These are phyloP conservation scores for Xerocomus amazonicus DNA, from an alignment of 1,284 basidiomycete species.

Conservation along the genomic window DNA sequence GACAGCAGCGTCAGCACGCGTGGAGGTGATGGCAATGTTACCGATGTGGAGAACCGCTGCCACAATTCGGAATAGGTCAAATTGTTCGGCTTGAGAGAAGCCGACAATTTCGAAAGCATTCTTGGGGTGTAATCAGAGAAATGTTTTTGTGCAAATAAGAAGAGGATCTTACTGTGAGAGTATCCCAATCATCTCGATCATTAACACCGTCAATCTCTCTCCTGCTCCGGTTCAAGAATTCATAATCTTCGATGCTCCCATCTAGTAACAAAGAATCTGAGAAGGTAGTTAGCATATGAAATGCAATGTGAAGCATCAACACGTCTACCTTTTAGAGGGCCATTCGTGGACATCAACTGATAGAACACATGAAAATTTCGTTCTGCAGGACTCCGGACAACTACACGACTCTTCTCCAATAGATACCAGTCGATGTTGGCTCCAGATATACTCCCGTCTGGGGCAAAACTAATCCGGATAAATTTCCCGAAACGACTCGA, in stretches of 20 bases:
- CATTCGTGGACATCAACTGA: constrained; percentile 74
- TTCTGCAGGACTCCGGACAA: constrained; percentile 84
- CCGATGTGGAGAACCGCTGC: constrained; percentile 95
- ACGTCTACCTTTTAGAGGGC: constrained; percentile 56
- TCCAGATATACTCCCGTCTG: constrained; percentile 92
- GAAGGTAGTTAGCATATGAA: constrained; percentile 7
- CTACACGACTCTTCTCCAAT: constrained; percentile 95
- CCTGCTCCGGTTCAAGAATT: constrained; percentile 88
- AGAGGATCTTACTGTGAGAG: constrained; percentile 57
- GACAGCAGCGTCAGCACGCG: constrained; percentile 84
- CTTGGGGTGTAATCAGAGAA: constrained; percentile 37
- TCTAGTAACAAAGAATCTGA: constrained; percentile 76
- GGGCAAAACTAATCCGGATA: constrained; percentile 93
- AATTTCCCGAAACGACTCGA: constrained; percentile 99
- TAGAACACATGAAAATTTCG: constrained; percentile 98
- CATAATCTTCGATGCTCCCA: constrained; percentile 79
- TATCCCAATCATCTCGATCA: constrained; percentile 85
- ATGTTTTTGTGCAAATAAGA: not conserved
- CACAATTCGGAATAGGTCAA: constrained; percentile 92
- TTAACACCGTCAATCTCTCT: constrained; percentile 94
- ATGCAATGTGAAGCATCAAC: not conserved
- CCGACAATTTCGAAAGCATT: constrained; percentile 84
- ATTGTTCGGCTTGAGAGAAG: constrained; percentile 80
- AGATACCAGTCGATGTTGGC: constrained; percentile 99
- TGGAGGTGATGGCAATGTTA: constrained; percentile 83